These are phyloP conservation scores for Trichoderma koningiopsis DNA, from an alignment of 2,329 filamentous ascomycete genomes.

Conservation along the genomic window DNA sequence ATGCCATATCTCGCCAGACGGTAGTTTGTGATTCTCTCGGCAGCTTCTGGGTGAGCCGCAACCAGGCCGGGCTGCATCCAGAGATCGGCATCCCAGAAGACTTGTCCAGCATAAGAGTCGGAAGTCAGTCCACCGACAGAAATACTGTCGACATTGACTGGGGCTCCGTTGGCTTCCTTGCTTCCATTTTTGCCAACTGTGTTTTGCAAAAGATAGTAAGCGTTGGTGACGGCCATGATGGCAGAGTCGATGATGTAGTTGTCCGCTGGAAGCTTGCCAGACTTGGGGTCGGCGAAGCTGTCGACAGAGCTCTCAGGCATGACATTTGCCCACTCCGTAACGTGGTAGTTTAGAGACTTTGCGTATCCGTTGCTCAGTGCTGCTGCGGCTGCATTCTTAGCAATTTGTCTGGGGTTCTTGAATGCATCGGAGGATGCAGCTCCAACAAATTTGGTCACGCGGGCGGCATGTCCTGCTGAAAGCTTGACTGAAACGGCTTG, in stretches of 20 bases:
- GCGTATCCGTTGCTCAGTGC: slow-evolving; percentile 54
- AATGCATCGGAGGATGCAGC: slow-evolving; percentile 71
- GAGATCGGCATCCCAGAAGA: slow-evolving; percentile 38
- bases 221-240: slow-evolving; percentile 57
- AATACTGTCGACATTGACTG: slow-evolving; percentile 38
- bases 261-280: slow-evolving; percentile 60
- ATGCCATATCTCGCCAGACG: slow-evolving; percentile 43
- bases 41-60: slow-evolving; percentile 33
- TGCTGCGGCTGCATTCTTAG: slow-evolving; percentile 55
- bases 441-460: slow-evolving; percentile 68
- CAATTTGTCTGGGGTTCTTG: slow-evolving; percentile 54
- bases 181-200: slow-evolving; percentile 45
- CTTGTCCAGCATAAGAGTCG: slow-evolving; percentile 36
- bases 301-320: slow-evolving; percentile 65
- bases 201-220: slow-evolving; percentile 59
- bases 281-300: slow-evolving; percentile 55
- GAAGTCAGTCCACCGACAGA: slow-evolving; percentile 35
- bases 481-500: slow-evolving; percentile 60
- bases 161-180: slow-evolving; percentile 48
- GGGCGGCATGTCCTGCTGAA: slow-evolving; percentile 53
- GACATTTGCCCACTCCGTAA: slow-evolving; percentile 62
- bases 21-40: slow-evolving; percentile 35
- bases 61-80: slow-evolving; percentile 36
- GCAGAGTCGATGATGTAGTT: slow-evolving; percentile 55
- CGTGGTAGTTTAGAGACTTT: slow-evolving; percentile 57